Evolutionary conservation across 345 rosid genomes (phyloP), one percentile per base, ranked within the genome.

Genomic region (Pistacia vera): DNA sequence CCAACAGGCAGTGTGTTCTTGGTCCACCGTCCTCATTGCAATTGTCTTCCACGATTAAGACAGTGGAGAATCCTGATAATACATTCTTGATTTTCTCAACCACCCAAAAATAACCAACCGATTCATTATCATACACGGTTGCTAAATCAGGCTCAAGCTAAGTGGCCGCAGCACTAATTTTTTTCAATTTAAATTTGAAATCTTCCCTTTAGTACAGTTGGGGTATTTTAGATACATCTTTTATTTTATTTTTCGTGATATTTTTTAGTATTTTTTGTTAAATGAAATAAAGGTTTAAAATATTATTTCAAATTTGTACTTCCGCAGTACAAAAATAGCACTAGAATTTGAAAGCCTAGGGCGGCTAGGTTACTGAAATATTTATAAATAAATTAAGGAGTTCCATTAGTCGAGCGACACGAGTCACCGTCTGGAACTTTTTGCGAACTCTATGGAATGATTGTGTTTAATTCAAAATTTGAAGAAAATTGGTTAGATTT

Each of bases 321-420:
- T 5, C 38, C 28, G 5, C 16, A 17, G 17, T 14, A 52, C 56
- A 18, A 44, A 36, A 52, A 20, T 6, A 58, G 52, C 68, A 49
- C 55, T 57, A 16, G 11, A 48, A 36, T 80, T 80, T 54, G 72
- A 82, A 78, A 69, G 3, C 11, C 75, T 80, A 75, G 60, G 78
- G 80, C 77, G 74, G 83, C 69, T 28, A 77, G 76, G 35, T 11
- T 20, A 30, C 28, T 10, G 3, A 41, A 72, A 25, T 2, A 4
- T 5, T 33, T 11, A 44, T 22, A 44, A 66, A 49, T 25, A 25
- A 25, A 25, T 25, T 25, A 25, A 25, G 25, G 25, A 22, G 25
- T 22, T 22, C 25, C 25, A 22, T 22, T 22, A 22, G 25, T 22
- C 25, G 25, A 22, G 25, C 25, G 25, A 25, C 25, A 25, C 71